Conservation (phyloP, 2,329 filamentous ascomycete species). For the Cladophialophora psammophila region DNA sequence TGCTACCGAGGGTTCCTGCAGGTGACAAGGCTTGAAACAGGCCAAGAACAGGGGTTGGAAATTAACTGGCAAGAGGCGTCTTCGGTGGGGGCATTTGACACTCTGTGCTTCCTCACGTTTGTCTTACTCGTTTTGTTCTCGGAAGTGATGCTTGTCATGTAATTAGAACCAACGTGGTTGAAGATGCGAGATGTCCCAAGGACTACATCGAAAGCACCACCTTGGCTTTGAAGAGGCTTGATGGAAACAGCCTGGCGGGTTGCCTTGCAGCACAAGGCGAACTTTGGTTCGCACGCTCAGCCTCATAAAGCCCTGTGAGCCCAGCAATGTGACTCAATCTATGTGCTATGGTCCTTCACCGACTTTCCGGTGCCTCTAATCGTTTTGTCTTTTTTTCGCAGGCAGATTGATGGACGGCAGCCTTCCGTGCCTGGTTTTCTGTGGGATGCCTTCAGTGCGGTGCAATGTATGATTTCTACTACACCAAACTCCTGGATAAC, state of each 20-base stretch:
- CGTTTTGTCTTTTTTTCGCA: background rate
- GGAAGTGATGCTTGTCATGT: background rate
- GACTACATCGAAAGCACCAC: background rate
- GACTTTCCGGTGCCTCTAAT: background rate
- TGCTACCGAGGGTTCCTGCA: background rate
- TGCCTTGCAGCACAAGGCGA: background rate
- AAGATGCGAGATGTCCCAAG: background rate
- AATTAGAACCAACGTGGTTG: background rate
- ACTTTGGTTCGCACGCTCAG: background rate
- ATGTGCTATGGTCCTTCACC: background rate
- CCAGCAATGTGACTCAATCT: background rate
- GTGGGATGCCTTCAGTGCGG: background rate
- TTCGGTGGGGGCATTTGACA: background rate
- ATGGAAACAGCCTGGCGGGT: background rate
- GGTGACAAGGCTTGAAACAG: background rate
- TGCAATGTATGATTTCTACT: slow-evolving; percentile 28
- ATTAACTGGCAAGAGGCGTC: background rate
- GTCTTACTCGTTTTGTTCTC: background rate
- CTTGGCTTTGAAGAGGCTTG: background rate
- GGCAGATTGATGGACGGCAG: background rate
- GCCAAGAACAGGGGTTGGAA: background rate
- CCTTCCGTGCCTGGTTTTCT: background rate
- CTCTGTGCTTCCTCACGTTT: background rate
- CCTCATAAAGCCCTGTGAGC: background rate
- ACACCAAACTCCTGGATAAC: slow-evolving; percentile 21